Evolutionary conservation across 140 eudicot species (phyloP).

Genomic region (Bidens hawaiensis): DNA sequence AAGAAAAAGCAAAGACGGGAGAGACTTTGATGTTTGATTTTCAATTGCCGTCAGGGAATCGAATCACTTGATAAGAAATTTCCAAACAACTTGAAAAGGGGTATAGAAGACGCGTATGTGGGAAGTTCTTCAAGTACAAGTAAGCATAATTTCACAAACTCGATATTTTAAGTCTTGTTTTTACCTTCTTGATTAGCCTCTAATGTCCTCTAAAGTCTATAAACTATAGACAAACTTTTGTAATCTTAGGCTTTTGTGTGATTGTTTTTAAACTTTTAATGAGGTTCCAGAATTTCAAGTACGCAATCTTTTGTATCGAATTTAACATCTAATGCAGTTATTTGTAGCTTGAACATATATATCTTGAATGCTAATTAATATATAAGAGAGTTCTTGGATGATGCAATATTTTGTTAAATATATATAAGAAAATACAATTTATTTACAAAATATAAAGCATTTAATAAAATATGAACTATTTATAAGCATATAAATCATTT

Average conservation of each 20-base stretch:
- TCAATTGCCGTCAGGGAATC: background rate
- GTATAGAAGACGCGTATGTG: background rate
- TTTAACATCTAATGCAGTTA: background rate
- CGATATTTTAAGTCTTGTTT: background rate
- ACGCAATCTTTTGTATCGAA: background rate
- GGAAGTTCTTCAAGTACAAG: background rate
- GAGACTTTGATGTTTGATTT: background rate
- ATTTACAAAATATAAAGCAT: too few relatives aligned
- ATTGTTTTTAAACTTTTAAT: background rate
- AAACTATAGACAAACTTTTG: background rate
- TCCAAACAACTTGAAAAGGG: background rate
- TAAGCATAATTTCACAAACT: slow-evolving; percentile 22
- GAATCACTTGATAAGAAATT: background rate
- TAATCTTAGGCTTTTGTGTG: background rate
- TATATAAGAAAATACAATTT: too few relatives aligned
- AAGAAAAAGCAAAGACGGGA: background rate
- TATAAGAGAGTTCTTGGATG: background rate
- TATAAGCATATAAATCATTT: background rate
- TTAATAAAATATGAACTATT: too few relatives aligned
- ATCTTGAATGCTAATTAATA: background rate
- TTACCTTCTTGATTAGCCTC: background rate
- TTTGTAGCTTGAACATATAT: background rate
- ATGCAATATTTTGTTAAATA: too few relatives aligned
- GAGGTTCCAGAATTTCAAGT: background rate
- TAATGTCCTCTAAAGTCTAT: background rate